Evolutionary conservation across 202 grass and related monocot species (phyloP).

Genomic region (Saccharum hybrid): DNA sequence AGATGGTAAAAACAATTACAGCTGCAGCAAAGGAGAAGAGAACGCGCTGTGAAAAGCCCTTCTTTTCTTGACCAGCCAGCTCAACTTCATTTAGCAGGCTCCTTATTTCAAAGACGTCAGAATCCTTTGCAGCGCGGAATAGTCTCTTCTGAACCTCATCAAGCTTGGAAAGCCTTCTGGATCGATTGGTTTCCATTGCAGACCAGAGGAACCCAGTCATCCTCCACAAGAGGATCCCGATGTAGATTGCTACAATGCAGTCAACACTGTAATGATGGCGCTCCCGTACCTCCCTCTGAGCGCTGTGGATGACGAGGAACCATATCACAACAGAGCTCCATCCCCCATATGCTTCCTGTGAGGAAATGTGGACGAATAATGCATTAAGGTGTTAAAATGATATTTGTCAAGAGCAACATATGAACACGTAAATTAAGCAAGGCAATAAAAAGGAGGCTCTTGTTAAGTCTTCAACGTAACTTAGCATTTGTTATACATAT

Average conservation of each 20-base stretch:
- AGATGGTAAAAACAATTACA: conserved; percentile 62
- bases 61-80: conserved; percentile 63
- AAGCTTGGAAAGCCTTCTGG: conserved; percentile 70
- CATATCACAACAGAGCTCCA: conserved; percentile 81
- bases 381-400: conserved; percentile 7
- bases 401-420: not conserved
- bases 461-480: not conserved
- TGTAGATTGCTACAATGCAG: conserved; percentile 82
- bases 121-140: conserved; percentile 72
- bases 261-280: conserved; percentile 87
- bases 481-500: not conserved
- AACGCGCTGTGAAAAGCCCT: conserved; percentile 56
- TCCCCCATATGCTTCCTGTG: conserved; percentile 86
- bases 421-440: not conserved
- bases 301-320: conserved; percentile 79
- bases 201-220: conserved; percentile 87
- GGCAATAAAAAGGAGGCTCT: not conserved
- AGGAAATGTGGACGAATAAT: not conserved
- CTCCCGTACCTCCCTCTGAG: conserved; percentile 88
- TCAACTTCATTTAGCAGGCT: conserved; percentile 78
- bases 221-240: conserved; percentile 93
- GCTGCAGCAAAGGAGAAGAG: conserved; percentile 65
- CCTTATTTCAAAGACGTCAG: conserved; percentile 67
- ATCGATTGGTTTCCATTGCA: conserved; percentile 51
- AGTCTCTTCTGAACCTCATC: conserved; percentile 71